Conservation (phyloP, 805 yeast genomes). For the Zygosaccharomyces pseudorouxii region DNA sequence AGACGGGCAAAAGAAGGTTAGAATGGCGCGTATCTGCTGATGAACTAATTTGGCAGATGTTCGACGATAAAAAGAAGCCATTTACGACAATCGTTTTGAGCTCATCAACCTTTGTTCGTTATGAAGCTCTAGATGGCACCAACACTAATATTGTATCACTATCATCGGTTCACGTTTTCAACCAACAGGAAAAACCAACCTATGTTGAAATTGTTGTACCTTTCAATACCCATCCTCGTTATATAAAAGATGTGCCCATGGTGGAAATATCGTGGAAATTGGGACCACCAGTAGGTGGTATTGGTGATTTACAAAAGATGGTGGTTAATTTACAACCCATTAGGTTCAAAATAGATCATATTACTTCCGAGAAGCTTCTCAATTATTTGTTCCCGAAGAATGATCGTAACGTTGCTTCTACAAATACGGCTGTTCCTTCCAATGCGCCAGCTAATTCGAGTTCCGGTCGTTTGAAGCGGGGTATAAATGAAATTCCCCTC, state of each 20-base stretch:
- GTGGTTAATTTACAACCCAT: constrained; percentile 49
- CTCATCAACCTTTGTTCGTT: constrained; percentile 42
- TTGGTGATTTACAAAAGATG: constrained; percentile 49
- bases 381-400: constrained; percentile 45
- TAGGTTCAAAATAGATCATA: constrained; percentile 52
- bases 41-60: constrained; percentile 54
- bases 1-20: constrained; percentile 25
- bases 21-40: constrained; percentile 51
- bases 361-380: constrained; percentile 47
- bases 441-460: neutral
- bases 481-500: neutral
- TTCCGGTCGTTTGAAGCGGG: neutral
- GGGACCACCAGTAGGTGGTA: constrained; percentile 62
- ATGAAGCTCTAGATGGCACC: constrained; percentile 51
- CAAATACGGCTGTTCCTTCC: neutral
- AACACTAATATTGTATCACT: constrained; percentile 46
- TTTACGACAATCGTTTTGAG: constrained; percentile 53
- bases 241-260: constrained; percentile 34
- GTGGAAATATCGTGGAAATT: constrained; percentile 48
- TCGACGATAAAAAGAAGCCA: constrained; percentile 44
- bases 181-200: constrained; percentile 43
- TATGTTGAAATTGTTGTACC: constrained; percentile 54
- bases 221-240: constrained; percentile 22
- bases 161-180: constrained; percentile 47
- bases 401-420: constrained; percentile 4